Evolutionary conservation across 2,329 filamentous ascomycete species (phyloP).

Genomic region (Spiromastix sp.): DNA sequence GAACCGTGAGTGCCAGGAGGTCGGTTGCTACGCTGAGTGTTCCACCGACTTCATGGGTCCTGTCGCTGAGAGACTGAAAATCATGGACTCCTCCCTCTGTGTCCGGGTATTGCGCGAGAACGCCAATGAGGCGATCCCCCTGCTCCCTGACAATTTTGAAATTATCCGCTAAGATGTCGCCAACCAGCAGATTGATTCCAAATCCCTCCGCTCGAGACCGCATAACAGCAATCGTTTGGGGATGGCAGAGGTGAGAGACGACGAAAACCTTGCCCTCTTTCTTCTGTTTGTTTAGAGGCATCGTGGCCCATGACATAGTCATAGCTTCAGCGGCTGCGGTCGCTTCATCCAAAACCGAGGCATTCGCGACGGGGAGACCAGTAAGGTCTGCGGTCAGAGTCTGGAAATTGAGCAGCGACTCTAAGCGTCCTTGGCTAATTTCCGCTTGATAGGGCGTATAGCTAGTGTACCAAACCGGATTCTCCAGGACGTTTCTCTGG

Average conservation of each 20-base stretch:
- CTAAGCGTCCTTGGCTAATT: conserved; percentile 87
- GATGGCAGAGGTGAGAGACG: conserved; percentile 71
- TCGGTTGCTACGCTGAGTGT: conserved; percentile 85
- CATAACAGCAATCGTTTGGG: conserved; percentile 77
- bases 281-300: conserved; percentile 63
- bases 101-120: conserved; percentile 91
- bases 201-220: conserved; percentile 83
- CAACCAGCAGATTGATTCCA: conserved; percentile 64
- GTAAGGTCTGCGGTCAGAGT: conserved; percentile 86
- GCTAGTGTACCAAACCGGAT: conserved; percentile 93
- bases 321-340: conserved; percentile 92
- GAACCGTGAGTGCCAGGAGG: conserved; percentile 71
- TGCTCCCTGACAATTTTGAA: conserved; percentile 59
- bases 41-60: conserved; percentile 65
- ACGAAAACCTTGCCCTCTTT: conserved; percentile 69
- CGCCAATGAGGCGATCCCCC: conserved; percentile 74
- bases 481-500: conserved; percentile 84
- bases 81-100: conserved; percentile 72
- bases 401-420: conserved; percentile 92
- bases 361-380: conserved; percentile 77
- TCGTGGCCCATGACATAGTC: conserved; percentile 75
- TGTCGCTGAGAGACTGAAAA: conserved; percentile 62
- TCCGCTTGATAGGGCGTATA: conserved; percentile 97
- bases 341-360: conserved; percentile 80
- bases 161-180: conserved; percentile 59